Evolutionary conservation across 2,329 filamentous ascomycete species (phyloP).

Genomic region (Botrytis elliptica): DNA sequence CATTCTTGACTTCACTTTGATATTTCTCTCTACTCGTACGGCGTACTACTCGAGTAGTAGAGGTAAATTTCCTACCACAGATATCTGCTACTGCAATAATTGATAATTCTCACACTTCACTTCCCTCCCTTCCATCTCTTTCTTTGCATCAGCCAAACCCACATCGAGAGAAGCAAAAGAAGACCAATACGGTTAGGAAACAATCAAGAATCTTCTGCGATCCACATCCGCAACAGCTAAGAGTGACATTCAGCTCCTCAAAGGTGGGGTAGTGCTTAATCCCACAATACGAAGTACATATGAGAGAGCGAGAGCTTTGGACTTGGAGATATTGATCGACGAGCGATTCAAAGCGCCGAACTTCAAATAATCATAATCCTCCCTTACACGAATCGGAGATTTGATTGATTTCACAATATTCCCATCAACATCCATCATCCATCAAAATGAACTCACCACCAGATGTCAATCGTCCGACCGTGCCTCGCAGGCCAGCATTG

Average conservation of each 20-base stretch:
- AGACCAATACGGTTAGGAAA: neutral
- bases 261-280: neutral
- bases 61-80: neutral
- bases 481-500: conserved; percentile 21
- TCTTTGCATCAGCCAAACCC: neutral
- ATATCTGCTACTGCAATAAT: no score
- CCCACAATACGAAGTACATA: neutral
- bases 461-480: neutral
- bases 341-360: neutral
- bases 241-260: neutral
- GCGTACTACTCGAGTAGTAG: no score
- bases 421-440: neutral
- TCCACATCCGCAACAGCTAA: neutral
- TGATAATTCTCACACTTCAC: neutral
- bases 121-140: neutral
- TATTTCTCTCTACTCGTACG: no score
- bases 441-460: conserved; percentile 12
- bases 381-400: neutral
- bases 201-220: neutral
- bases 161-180: neutral
- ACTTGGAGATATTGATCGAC: neutral
- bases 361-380: neutral
- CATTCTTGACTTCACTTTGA: neutral
- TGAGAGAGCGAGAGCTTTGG: neutral
- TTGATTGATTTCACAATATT: neutral